Evolutionary conservation across 73 alveolate genomes (phyloP).

Genomic region (Tetrahymena thermophila): DNA sequence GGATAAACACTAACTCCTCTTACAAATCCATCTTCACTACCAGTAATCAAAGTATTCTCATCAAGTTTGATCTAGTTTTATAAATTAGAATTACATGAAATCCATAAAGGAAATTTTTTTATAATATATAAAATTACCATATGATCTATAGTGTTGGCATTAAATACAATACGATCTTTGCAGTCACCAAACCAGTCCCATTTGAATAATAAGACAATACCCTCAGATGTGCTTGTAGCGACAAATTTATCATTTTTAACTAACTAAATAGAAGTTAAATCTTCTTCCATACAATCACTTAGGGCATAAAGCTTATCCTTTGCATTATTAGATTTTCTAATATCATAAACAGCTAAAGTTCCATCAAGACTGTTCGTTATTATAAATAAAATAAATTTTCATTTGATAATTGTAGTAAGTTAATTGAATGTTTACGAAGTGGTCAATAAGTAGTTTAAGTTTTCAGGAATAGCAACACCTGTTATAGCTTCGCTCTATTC

Average conservation of each 20-base stretch:
- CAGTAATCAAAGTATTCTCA: constrained; percentile 84
- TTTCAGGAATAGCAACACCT: constrained; percentile 28
- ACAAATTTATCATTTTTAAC: constrained; percentile 75
- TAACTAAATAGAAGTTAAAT: constrained; percentile 62
- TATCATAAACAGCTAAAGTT: constrained; percentile 82
- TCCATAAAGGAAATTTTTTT: not conserved
- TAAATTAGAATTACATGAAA: not conserved
- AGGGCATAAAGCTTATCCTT: constrained; percentile 74
- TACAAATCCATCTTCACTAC: constrained; percentile 89
- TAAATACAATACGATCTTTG: constrained; percentile 82
- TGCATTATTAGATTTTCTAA: constrained; percentile 47
- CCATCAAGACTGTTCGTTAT: constrained; percentile 80
- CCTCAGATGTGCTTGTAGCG: constrained; percentile 75
- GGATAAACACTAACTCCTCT: constrained; percentile 89
- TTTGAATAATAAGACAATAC: constrained; percentile 72
- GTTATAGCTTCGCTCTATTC: constrained; percentile 68
- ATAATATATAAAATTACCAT: constrained; percentile 41
- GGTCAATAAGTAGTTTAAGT: not conserved
- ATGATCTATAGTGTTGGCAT: constrained; percentile 78
- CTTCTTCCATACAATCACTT: constrained; percentile 90
- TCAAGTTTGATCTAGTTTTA: constrained; percentile 53
- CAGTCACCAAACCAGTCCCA: constrained; percentile 97
- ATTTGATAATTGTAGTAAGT: not conserved
- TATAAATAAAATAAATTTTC: constrained; percentile 42
- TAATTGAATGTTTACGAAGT: not conserved